A percentile compares a stretch with the other conserved stretches of the same genome.
phyloP scores from a whole-genome alignment of 169 alveolate species.

The Plasmodium inui region DNA sequence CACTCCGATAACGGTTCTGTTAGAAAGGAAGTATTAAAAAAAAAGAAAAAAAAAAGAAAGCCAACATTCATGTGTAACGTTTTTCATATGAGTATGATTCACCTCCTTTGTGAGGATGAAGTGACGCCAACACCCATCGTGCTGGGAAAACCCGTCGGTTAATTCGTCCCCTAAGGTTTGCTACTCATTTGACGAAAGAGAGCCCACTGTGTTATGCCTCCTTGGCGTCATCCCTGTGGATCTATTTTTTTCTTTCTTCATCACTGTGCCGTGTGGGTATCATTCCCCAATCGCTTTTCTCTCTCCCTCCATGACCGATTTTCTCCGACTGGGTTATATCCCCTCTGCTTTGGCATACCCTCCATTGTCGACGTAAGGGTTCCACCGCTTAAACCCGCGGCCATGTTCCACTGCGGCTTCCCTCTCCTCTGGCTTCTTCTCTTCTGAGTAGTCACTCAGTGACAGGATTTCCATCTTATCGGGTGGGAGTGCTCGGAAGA shows the following conservation, averaged over 20 bases:
- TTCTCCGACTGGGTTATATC: not conserved
- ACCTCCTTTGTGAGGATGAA: not conserved
- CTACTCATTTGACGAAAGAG: not conserved
- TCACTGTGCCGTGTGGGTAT: not conserved
- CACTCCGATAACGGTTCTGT: constrained; percentile 90
- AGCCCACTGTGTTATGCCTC: not conserved
- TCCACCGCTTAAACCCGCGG: constrained; percentile 48
- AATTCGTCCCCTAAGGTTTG: not conserved
- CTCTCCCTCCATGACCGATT: not conserved
- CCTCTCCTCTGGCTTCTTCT: constrained; percentile 28
- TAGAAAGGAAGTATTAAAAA: constrained; percentile 1
- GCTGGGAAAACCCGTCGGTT: not conserved
- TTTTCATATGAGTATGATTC: not conserved
- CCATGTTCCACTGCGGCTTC: constrained; percentile 36
- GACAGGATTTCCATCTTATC: constrained; percentile 35
- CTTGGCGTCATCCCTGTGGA: not conserved
- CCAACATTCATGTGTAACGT: not conserved
- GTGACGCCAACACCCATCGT: not conserved
- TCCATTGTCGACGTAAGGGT: constrained; percentile 87
- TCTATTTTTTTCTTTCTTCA: not conserved
- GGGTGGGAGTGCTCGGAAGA: not conserved
- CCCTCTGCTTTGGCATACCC: constrained; percentile 73
- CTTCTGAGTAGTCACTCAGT: not conserved
- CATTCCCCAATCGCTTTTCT: not conserved
- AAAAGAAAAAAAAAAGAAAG: not conserved